Conservation (phyloP, 2,329 filamentous ascomycete species). For the Colletotrichum melonis region DNA sequence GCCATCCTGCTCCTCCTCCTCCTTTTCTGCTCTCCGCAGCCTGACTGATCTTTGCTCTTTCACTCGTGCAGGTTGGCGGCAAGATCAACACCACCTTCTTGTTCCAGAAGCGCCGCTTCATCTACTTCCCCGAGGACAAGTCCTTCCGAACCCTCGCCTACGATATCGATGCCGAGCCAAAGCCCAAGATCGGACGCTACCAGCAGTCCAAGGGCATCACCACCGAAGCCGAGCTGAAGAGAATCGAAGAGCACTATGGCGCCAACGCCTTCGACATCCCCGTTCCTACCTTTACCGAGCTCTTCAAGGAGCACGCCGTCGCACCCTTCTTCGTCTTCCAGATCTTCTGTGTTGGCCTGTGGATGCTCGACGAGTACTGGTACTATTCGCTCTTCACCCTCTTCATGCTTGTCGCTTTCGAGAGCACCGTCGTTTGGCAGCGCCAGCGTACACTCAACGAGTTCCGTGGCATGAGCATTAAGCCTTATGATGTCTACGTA, state of each 20-base stretch:
- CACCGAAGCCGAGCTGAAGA: conserved; percentile 79
- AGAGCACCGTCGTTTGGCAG: conserved; percentile 99
- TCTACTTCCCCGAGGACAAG: conserved; percentile 78
- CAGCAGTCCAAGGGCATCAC: conserved; percentile 83
- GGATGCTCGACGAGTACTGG: conserved; percentile 99
- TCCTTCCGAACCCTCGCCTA: conserved; percentile 87
- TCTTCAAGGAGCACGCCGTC: conserved; percentile 98
- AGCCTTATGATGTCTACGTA: conserved; percentile 95
- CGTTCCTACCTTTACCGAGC: conserved; percentile 92
- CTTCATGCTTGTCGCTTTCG: conserved; percentile 97
- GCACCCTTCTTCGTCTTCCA: conserved; percentile 99
- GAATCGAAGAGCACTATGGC: conserved; percentile 92
- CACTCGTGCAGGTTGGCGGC: conserved; percentile 68
- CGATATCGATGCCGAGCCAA: conserved; percentile 85
- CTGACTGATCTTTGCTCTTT: background rate
- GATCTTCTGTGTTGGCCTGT: conserved; percentile 96
- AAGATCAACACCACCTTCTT: conserved; percentile 87
- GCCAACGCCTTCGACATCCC: conserved; percentile 97
- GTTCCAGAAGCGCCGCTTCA: conserved; percentile 97
- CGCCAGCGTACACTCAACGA: conserved; percentile 94
- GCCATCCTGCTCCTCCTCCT: background rate
- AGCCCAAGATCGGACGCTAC: conserved; percentile 81
- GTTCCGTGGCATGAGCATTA: conserved; percentile 99
- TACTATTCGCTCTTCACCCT: conserved; percentile 99
- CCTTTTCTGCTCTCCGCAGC: background rate